Conservation (phyloP, 495 filamentous ascomycete genomes). For the Penicillium waksmanii region DNA sequence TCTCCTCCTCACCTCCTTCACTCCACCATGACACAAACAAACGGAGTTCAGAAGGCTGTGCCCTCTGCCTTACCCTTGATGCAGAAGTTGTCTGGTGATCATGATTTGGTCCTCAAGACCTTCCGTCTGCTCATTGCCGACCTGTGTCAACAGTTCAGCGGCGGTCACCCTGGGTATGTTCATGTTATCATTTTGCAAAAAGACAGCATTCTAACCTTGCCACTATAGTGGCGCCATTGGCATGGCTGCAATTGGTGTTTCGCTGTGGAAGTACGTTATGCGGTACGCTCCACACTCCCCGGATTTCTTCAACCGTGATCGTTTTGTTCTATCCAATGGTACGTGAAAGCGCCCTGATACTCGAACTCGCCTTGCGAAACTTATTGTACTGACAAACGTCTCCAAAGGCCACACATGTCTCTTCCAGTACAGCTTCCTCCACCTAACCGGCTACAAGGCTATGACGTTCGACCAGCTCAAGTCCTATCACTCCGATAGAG, state of each 20-base stretch:
- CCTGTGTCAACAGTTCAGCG: conserved; percentile 61
- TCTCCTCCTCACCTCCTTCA: background rate
- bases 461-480: conserved; percentile 65
- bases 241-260: conserved; percentile 88
- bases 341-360: background rate
- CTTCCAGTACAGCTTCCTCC: conserved; percentile 62
- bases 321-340: conserved; percentile 79
- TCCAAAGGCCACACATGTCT: conserved; percentile 59
- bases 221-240: conserved; percentile 69
- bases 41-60: conserved; percentile 22
- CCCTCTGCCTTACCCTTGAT: conserved; percentile 27
- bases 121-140: conserved; percentile 61
- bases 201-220: background rate
- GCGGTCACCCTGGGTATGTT: conserved; percentile 59
- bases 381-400: background rate
- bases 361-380: background rate
- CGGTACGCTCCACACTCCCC: conserved; percentile 93
- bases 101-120: conserved; percentile 52
- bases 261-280: conserved; percentile 91
- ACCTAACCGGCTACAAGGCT: conserved; percentile 59
- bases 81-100: conserved; percentile 35
- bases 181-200: background rate
- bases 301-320: conserved; percentile 84
- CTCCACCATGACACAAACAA: conserved; percentile 21
- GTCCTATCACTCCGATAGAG: conserved; percentile 58